Percentiles rank a stretch among this genome's conserved stretches.
Evolutionary conservation across 2,329 filamentous ascomycete species (phyloP).

Genomic region (Pseudogymnoascus sp.): DNA sequence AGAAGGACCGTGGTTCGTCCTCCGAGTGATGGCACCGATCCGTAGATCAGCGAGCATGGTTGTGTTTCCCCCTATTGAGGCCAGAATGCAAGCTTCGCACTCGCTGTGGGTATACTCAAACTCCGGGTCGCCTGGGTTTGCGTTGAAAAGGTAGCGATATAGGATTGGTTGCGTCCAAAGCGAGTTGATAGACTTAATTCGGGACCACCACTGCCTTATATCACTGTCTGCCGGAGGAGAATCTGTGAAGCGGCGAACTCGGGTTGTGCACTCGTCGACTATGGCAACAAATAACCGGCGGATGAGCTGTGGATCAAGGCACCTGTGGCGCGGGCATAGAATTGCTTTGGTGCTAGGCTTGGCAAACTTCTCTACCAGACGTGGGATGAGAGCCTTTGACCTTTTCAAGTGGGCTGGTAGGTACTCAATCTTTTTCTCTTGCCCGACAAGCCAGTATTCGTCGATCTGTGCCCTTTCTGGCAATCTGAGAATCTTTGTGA

Average conservation of each 20-base stretch:
- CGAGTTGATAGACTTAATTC: slow-evolving; percentile 18
- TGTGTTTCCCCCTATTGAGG: slow-evolving; percentile 37
- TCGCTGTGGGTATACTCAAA: slow-evolving; percentile 26
- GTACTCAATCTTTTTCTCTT: not conserved
- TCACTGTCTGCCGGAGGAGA: not conserved
- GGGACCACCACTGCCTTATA: slow-evolving; percentile 8
- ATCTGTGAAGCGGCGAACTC: slow-evolving; percentile 21
- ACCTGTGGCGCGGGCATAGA: slow-evolving; percentile 35
- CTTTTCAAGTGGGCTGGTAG: slow-evolving; percentile 15
- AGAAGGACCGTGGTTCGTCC: not conserved
- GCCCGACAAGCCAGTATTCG: not conserved
- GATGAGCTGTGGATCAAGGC: slow-evolving; percentile 36
- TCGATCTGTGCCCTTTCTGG: not conserved
- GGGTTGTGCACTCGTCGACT: slow-evolving; percentile 33
- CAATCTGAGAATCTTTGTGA: slow-evolving; percentile 1
- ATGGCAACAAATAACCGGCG: slow-evolving; percentile 36
- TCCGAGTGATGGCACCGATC: slow-evolving; percentile 28
- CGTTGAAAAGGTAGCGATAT: slow-evolving; percentile 30
- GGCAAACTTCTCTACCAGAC: slow-evolving; percentile 9
- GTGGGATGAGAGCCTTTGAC: slow-evolving; percentile 11
- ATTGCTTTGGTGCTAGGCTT: slow-evolving; percentile 16
- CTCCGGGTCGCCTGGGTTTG: slow-evolving; percentile 22
- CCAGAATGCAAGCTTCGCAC: slow-evolving; percentile 47
- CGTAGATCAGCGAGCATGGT: slow-evolving; percentile 37
- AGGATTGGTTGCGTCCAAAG: slow-evolving; percentile 29